Percentiles rank a stretch among this genome's conserved stretches.
Evolutionary conservation across 495 filamentous ascomycete genomes (phyloP).

Genomic region (Aspergillus avenaceus): DNA sequence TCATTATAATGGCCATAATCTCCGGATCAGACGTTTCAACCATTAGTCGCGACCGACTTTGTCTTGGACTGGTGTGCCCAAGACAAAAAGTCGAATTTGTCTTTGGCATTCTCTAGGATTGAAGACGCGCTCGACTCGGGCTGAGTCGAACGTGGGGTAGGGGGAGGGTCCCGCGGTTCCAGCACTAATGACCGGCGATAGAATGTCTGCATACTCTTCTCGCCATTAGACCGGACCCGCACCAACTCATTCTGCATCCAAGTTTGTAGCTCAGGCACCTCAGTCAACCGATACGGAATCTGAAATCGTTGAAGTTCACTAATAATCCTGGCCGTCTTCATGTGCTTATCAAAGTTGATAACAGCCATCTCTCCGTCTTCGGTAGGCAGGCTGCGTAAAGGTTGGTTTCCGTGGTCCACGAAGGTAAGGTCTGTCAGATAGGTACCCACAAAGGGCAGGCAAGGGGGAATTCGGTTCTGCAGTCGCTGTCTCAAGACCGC

Average conservation of each 20-base stretch:
- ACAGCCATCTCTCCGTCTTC: constrained; percentile 64
- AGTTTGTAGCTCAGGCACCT: constrained; percentile 85
- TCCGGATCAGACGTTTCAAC: constrained; percentile 22
- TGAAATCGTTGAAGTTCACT: constrained; percentile 96
- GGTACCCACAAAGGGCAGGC: constrained; percentile 93
- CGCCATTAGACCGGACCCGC: constrained; percentile 73
- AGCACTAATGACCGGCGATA: constrained; percentile 84
- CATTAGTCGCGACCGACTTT: constrained; percentile 43
- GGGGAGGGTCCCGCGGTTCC: constrained; percentile 66
- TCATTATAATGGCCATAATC: constrained; percentile 10
- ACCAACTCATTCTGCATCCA: constrained; percentile 87
- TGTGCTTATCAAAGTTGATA: constrained; percentile 98
- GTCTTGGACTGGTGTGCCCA: constrained; percentile 50
- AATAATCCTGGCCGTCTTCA: constrained; percentile 90
- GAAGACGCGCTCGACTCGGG: constrained; percentile 41
- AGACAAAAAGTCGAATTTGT: constrained; percentile 55
- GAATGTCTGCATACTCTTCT: constrained; percentile 72
- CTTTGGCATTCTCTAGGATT: constrained; percentile 49
- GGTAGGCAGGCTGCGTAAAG: constrained; percentile 44
- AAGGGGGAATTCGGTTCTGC: constrained; percentile 84
- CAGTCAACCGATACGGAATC: constrained; percentile 81
- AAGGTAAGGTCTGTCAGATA: constrained; percentile 79
- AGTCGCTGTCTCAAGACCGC: constrained; percentile 83
- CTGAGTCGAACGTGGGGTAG: constrained; percentile 16
- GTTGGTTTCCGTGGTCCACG: constrained; percentile 89